Evolutionary conservation across 2,329 filamentous ascomycete genomes (phyloP), one percentile per base, ranked within the genome.

Genomic region (Epichloe typhina): DNA sequence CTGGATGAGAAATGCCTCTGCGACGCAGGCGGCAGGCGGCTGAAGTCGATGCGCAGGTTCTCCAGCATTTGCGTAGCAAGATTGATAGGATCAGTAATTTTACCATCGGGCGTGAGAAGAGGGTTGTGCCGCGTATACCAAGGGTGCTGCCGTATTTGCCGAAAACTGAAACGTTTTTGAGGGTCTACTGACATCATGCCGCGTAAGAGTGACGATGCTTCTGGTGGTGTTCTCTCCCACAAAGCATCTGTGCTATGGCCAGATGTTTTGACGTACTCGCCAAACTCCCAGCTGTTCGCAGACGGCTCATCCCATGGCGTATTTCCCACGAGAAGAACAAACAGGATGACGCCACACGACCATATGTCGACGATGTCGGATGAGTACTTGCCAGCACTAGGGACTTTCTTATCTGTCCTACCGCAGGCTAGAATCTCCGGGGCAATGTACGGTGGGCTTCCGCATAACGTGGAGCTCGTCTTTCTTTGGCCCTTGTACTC

Each of bases 261-360:
- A 49, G 84, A 83, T 2, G 82, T 88, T 52, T 80, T 79, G 40
- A 86, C 73, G 64, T 95, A 98, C 66, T 96, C 89, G 59, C 86
- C 80, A 59, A 86, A 98, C 68, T 98, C 93, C 73, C 87, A 95
- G 64, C 88, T 96, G 52, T 81, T 76, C 37, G 78, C 71, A 3
- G 89, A 91, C 0, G 93, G 93, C 63, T 93, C 87, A 62, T 97
- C 93, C 93, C 93, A 98, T 0, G 93, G 93, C 2, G 93, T 98
- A 64, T 98, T 98, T 9, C 93, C 93, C 1, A 95, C 89, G 3
- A 98, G 73, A 4, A 98, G 73, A 37, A 97, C 93, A 62, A 98
- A 98, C 4, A 98, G 74, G n/a, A 98, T 94, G 49, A 98, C 89
- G 36, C 93, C 93, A 60, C 90, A 96, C 15, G 90, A 96, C 94